Evolutionary conservation across 495 filamentous ascomycete genomes (phyloP).

Genomic region (Terfezia boudieri): DNA sequence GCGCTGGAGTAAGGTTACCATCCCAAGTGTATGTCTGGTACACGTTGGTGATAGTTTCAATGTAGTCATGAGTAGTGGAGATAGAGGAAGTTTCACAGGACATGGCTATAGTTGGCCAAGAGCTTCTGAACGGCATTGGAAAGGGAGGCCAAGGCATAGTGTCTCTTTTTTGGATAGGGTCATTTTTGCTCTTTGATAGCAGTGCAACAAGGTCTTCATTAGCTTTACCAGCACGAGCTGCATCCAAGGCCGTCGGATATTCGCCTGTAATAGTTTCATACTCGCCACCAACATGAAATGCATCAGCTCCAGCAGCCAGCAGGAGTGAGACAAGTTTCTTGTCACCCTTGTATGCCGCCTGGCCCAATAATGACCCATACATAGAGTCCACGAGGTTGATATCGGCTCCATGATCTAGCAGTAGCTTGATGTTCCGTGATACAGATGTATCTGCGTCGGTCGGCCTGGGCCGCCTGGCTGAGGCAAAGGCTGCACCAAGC

Average conservation of each 20-base stretch:
- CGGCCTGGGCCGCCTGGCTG: too few species aligned
- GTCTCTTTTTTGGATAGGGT: too few species aligned
- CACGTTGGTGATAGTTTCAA: conserved; percentile 10
- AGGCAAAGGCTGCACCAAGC: conserved; percentile 6
- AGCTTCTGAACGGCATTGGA: too few species aligned
- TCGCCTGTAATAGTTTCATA: conserved; percentile 8
- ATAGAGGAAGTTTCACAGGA: too few species aligned
- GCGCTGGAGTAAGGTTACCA: too few species aligned
- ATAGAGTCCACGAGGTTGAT: neutral
- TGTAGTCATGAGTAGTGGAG: neutral
- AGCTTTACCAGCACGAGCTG: neutral
- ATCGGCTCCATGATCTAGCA: conserved; percentile 8
- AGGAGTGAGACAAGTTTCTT: conserved; percentile 2
- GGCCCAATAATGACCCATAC: conserved; percentile 9
- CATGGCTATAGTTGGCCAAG: too few species aligned
- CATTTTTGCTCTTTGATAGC: too few species aligned
- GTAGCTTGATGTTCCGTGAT: neutral
- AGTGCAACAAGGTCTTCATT: too few species aligned
- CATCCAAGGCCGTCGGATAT: conserved; percentile 10
- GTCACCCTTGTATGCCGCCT: conserved; percentile 1
- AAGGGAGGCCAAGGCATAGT: too few species aligned
- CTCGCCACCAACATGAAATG: conserved; percentile 6
- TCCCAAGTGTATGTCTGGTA: conserved; percentile 5
- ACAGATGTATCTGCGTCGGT: too few species aligned
- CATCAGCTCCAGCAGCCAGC: conserved; percentile 11